phyloP scores from a whole-genome alignment of 805 yeast species.

The Sporopachydermia lactativora region DNA sequence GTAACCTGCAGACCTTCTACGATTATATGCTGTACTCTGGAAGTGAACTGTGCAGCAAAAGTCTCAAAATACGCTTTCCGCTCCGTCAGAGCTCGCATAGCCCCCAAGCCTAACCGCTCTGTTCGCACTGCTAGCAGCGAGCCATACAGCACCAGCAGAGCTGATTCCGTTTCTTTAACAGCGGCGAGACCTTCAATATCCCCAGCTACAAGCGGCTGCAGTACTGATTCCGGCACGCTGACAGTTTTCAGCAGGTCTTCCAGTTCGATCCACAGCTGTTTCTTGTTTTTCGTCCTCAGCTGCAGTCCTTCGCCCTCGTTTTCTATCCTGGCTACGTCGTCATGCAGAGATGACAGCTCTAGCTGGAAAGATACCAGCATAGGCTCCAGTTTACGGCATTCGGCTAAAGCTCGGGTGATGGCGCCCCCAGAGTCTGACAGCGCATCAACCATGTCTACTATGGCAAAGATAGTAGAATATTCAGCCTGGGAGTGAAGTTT shows the following conservation, averaged over 20 bases:
- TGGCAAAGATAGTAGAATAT: slow-evolving; percentile 41
- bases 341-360: slow-evolving; percentile 47
- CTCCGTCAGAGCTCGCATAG: slow-evolving; percentile 61
- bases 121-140: slow-evolving; percentile 56
- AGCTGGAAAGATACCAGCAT: slow-evolving; percentile 41
- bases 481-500: slow-evolving; percentile 49
- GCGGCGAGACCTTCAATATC: slow-evolving; percentile 34
- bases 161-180: slow-evolving; percentile 34
- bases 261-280: slow-evolving; percentile 56
- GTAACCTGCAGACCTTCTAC: slow-evolving; percentile 25
- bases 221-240: slow-evolving; percentile 42
- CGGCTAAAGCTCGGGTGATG: slow-evolving; percentile 29
- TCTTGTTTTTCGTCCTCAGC: slow-evolving; percentile 70
- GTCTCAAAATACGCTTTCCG: slow-evolving; percentile 45
- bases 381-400: slow-evolving; percentile 43
- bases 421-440: slow-evolving; percentile 28
- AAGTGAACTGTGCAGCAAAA: slow-evolving; percentile 36
- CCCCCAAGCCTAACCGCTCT: slow-evolving; percentile 34
- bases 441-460: slow-evolving; percentile 34
- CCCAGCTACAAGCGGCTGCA: slow-evolving; percentile 31
- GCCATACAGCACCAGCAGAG: slow-evolving; percentile 39
- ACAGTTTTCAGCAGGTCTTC: slow-evolving; percentile 58
- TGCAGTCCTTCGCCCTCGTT: slow-evolving; percentile 70
- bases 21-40: slow-evolving; percentile 30
- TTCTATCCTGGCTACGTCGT: slow-evolving; percentile 60